Percentiles rank a stretch among this genome's conserved stretches.
These are phyloP conservation scores for Fusarium abutilonis DNA, from an alignment of 2,329 filamentous ascomycete species.

Conservation along the genomic window DNA sequence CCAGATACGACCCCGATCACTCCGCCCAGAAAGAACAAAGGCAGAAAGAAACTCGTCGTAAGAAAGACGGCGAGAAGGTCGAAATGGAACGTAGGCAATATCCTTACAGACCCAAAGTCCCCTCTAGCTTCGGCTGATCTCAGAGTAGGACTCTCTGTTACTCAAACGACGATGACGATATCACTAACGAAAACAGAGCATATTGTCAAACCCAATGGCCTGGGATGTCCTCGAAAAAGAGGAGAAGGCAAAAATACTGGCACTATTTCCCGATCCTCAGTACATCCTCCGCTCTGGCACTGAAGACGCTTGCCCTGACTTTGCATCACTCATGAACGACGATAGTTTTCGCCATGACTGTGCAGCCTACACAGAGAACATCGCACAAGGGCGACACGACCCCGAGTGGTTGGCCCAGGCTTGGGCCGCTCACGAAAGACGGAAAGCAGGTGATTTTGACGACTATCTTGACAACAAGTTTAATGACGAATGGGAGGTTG, in stretches of 20 bases:
- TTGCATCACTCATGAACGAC: conserved; percentile 57
- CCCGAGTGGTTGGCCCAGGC: conserved; percentile 63
- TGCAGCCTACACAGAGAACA: conserved; percentile 57
- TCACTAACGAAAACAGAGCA: conserved; percentile 43
- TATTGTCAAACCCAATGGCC: conserved; percentile 52
- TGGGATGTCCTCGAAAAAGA: conserved; percentile 51
- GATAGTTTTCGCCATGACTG: conserved; percentile 60
- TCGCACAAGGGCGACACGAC: conserved; percentile 61
- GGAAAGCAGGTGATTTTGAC: conserved; percentile 61
- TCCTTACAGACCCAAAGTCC: conserved; percentile 52
- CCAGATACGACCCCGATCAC: conserved; percentile 8
- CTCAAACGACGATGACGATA: not conserved
- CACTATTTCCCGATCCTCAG: conserved; percentile 51
- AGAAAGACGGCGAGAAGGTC: conserved; percentile 45
- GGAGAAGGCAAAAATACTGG: conserved; percentile 51
- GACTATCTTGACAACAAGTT: conserved; percentile 58
- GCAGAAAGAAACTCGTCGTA: conserved; percentile 36
- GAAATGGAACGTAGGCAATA: conserved; percentile 51
- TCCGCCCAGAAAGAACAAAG: conserved; percentile 33
- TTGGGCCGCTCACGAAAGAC: conserved; percentile 61
- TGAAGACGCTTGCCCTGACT: conserved; percentile 53
- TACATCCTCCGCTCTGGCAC: conserved; percentile 53
- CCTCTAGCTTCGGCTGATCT: conserved; percentile 53
- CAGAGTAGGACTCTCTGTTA: conserved; percentile 41
- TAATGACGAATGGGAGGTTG: conserved; percentile 58